These are phyloP conservation scores for Pyropia yezoensis DNA, from an alignment of 23 red algal genomes.

Conservation along the genomic window DNA sequence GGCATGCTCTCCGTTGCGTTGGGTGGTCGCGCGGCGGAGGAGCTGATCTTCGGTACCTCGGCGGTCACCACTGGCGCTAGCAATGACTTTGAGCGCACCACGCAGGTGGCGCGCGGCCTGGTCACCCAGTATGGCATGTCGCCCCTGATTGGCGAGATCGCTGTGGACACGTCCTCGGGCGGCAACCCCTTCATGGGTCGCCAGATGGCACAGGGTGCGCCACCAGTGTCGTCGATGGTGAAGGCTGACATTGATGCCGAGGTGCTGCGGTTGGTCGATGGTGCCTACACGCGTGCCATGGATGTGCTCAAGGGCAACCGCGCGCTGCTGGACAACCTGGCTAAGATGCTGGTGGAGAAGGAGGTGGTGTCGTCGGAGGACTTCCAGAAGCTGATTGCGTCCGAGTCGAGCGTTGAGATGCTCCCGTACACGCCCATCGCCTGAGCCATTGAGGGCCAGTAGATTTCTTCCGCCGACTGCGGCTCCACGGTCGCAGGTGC, in stretches of 20 bases:
- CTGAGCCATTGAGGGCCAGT: no score
- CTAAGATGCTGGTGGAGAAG: conserved; percentile 78
- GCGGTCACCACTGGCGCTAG: conserved; percentile 88
- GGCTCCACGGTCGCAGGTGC: no score
- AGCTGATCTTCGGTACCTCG: conserved; percentile 84
- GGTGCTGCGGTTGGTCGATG: conserved; percentile 78
- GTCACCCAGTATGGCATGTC: conserved; percentile 91
- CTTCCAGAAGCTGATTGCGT: conserved; percentile 79
- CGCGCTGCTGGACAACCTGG: conserved; percentile 70
- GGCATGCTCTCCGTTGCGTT: conserved; percentile 89
- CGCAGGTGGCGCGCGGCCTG: conserved; percentile 85
- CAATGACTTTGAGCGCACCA: conserved; percentile 93
- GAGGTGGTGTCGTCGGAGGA: conserved; percentile 90
- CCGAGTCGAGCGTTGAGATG: conserved; percentile 74
- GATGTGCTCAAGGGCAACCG: conserved; percentile 65
- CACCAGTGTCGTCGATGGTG: conserved; percentile 46
- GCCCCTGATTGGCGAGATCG: conserved; percentile 70
- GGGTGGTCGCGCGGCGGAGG: conserved; percentile 93
- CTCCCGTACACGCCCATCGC: conserved; percentile 50
- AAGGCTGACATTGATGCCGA: conserved; percentile 72
- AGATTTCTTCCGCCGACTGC: no score
- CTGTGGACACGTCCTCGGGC: conserved; percentile 38
- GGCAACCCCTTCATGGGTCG: conserved; percentile 94
- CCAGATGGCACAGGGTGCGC: conserved; percentile 61
- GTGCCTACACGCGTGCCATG: conserved; percentile 79